phyloP scores from a whole-genome alignment of 305 asterid species.

The Solanum chacoense region DNA sequence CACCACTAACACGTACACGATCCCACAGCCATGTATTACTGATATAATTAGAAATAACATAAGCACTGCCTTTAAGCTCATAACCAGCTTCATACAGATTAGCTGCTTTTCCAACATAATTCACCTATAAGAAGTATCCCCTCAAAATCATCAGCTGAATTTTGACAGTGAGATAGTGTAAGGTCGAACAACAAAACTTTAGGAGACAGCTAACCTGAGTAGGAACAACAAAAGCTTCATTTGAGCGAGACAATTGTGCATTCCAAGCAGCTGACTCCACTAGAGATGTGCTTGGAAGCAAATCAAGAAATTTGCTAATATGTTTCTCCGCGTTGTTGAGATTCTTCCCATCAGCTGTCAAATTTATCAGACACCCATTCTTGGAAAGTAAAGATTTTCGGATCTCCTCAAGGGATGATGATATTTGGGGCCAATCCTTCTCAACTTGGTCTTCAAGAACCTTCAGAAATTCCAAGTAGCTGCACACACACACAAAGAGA shows the following conservation, averaged over 20 bases:
- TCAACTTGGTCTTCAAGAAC: conserved; percentile 72
- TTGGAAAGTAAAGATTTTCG: conserved; percentile 66
- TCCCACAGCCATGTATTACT: conserved; percentile 97
- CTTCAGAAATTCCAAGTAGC: conserved; percentile 83
- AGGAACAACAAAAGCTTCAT: conserved; percentile 94
- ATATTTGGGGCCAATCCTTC: conserved; percentile 68
- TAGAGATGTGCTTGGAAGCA: conserved; percentile 66
- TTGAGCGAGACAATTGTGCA: conserved; percentile 51
- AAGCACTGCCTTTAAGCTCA: conserved; percentile 88
- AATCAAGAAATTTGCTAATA: conserved; percentile 65
- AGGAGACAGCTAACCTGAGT: conserved; percentile 56
- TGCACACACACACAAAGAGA: conserved; percentile 18
- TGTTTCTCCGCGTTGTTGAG: conserved; percentile 56
- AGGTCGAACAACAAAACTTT: not conserved
- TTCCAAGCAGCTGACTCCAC: conserved; percentile 50
- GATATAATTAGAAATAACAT: conserved; percentile 76
- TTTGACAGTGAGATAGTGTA: not conserved
- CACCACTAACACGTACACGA: conserved; percentile 98
- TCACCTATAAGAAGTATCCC: conserved; percentile 44
- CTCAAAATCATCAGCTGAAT: not conserved
- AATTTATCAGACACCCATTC: conserved; percentile 70
- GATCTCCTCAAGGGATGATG: conserved; percentile 91
- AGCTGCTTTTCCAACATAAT: conserved; percentile 98
- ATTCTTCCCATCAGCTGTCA: conserved; percentile 77
- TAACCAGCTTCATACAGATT: conserved; percentile 80